Evolutionary conservation across 164 flowering plant species (phyloP), one percentile per base, ranked within the genome.

Genomic region (Houttuynia cordata): DNA sequence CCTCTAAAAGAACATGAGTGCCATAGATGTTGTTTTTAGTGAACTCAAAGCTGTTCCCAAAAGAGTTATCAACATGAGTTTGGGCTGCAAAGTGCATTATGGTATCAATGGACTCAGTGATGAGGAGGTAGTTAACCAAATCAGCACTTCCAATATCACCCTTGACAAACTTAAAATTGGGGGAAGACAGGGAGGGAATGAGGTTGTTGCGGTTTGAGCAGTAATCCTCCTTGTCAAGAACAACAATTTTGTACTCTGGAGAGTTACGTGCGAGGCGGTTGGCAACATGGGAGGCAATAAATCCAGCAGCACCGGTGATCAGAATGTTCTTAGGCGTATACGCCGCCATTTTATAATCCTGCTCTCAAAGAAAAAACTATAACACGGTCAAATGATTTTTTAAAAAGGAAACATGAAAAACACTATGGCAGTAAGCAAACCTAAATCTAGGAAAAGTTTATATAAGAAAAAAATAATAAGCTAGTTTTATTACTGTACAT

Each of bases 11-110:
- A 56, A 85, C 91, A 72, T 85, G 91, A 34, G 91, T 85, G 1
- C 91, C 91, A 65, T 85, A 85, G 52, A 85, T 85, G 61, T 85
- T 85, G 75, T 81, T 85, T 72, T 80, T 83, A 59, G 91, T 85
- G 64, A 85, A 85, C 78, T 85, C 91, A 73, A 85, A 85, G 65
- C 88, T 83, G 70, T 85, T 85, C 3, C 91, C 88, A 72, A 85
- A 85, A 21, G 91, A 85, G 66, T 85, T 85, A 70, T 85, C 91
- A 15, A 85, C 91, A 71, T 85, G 91, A 52, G 88, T 83, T 60
- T 85, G 91, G 23, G 88, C 88, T 7, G 91, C 91, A 77, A 85
- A 85, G 68, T 85, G 91, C 91, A 85, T 85, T 8, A 85, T 85
- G 1, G 91, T 85, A 68, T 85, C 91, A 49, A 85, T 83, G 17